Percentiles rank a stretch among this genome's conserved stretches.
phyloP scores from a whole-genome alignment of 1,284 basidiomycete species.

The Leccinum variabile region DNA sequence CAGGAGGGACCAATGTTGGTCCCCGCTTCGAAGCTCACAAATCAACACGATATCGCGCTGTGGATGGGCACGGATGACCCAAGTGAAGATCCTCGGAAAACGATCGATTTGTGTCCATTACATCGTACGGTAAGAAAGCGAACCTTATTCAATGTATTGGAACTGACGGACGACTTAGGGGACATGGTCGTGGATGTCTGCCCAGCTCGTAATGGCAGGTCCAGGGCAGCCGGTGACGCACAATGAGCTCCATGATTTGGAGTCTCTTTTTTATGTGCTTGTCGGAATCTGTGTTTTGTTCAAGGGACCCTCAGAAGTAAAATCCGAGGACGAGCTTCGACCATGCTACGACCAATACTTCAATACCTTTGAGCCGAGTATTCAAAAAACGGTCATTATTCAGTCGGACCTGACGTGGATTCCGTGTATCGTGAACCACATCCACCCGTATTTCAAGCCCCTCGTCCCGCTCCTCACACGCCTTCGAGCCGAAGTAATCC shows the following conservation, averaged over 20 bases:
- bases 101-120: not conserved
- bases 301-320: not conserved
- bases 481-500: not conserved
- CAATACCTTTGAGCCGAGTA: not conserved
- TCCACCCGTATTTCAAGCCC: not conserved
- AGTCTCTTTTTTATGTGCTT: not conserved
- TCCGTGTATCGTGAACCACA: not conserved
- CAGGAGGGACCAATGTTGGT: not conserved
- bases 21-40: not conserved
- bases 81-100: not conserved
- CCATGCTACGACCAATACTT: not conserved
- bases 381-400: not conserved
- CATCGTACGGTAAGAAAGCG: not conserved
- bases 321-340: not conserved
- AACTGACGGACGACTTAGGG: not conserved
- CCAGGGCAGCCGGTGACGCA: not conserved
- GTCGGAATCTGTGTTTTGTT: not conserved
- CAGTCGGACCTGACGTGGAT: not conserved
- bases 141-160: not conserved
- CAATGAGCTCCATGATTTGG: not conserved
- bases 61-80: not conserved
- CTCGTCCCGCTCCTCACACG: not conserved
- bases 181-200: not conserved
- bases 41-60: not conserved
- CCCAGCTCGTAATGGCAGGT: not conserved